Percentiles rank a stretch among this genome's conserved stretches.
phyloP scores from a whole-genome alignment of 495 filamentous ascomycete genomes.

The Neurospora intermedia region DNA sequence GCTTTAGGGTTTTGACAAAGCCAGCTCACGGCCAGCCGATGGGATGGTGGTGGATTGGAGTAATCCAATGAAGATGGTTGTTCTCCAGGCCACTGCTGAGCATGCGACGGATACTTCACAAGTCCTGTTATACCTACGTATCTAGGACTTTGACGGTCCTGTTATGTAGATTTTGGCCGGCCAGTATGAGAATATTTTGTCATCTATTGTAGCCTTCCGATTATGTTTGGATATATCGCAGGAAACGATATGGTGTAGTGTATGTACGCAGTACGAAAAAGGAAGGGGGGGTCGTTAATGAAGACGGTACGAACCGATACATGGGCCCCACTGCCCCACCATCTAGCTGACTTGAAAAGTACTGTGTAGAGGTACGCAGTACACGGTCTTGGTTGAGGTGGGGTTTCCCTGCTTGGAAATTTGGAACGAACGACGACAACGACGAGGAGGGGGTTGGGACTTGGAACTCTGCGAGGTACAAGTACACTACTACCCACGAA shows the following conservation, averaged over 20 bases:
- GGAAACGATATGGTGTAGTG: neutral
- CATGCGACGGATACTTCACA: neutral
- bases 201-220: neutral
- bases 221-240: neutral
- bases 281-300: neutral
- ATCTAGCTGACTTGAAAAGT: neutral
- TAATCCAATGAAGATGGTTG: too few relatives aligned
- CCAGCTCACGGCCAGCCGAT: neutral
- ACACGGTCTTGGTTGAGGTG: neutral
- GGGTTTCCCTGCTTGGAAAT: neutral
- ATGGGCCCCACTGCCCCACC: neutral
- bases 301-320: neutral
- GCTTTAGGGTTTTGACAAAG: neutral
- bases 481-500: too few relatives aligned
- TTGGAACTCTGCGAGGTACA: neutral
- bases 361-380: too few relatives aligned
- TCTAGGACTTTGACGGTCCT: neutral
- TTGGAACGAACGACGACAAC: neutral
- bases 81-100: neutral
- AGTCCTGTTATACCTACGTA: neutral
- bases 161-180: neutral
- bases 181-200: neutral
- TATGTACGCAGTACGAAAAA: neutral
- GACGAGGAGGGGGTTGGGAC: neutral
- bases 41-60: neutral